Conservation (phyloP, 257 asterid genomes). For the Rauvolfia tetraphylla region DNA sequence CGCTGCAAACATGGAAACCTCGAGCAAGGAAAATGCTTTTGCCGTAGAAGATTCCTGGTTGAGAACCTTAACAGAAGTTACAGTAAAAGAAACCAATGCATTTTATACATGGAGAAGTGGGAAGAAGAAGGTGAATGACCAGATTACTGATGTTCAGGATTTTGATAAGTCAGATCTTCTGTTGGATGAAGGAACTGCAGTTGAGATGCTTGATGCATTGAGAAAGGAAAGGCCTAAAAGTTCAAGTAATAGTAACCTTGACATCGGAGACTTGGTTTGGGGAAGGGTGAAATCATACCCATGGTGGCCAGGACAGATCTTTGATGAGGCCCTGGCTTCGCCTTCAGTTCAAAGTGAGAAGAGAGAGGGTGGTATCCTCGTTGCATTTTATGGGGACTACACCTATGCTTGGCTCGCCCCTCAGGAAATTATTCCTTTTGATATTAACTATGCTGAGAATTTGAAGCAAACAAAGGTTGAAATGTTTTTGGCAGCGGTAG, state of each 20-base stretch:
- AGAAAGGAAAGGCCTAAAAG: neutral
- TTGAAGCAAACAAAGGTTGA: neutral
- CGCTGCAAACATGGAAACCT: neutral
- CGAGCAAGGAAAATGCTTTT: neutral
- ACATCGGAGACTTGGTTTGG: constrained; percentile 26
- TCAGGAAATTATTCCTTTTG: constrained; percentile 19
- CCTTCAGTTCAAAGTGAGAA: constrained; percentile 1
- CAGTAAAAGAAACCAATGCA: neutral
- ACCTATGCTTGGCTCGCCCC: constrained; percentile 24
- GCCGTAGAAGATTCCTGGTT: neutral
- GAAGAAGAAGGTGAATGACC: neutral
- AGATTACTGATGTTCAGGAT: neutral
- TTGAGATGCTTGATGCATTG: constrained; percentile 15
- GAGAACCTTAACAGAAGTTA: neutral
- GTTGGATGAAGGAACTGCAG: constrained; percentile 15
- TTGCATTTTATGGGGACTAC: constrained; percentile 26
- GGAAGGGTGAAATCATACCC: constrained; percentile 23
- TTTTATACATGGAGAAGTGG: neutral
- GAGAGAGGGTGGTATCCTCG: constrained; percentile 22
- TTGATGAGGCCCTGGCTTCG: constrained; percentile 14
- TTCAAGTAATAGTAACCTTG: neutral
- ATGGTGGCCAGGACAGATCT: constrained; percentile 30
- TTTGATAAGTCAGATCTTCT: constrained; percentile 2
- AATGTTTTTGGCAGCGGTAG: constrained; percentile 12
- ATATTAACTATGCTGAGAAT: constrained; percentile 15